These are phyloP conservation scores for Pyrenochaeta sp. DNA, from an alignment of 2,329 filamentous ascomycete species.

Conservation along the genomic window DNA sequence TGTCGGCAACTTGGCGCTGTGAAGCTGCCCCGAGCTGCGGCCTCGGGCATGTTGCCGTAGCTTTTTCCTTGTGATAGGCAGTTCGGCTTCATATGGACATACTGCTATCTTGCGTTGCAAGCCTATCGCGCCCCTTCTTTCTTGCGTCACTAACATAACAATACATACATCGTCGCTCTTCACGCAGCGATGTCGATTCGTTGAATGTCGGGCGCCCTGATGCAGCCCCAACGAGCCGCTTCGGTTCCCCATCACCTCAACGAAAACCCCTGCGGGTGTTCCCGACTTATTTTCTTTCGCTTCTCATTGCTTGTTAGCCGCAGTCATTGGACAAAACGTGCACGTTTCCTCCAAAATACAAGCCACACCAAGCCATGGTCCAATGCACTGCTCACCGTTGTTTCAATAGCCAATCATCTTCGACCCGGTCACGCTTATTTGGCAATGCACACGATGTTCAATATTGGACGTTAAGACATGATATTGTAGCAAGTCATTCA, in stretches of 20 bases:
- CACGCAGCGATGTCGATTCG: background rate
- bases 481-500: slow-evolving; percentile 35
- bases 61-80: background rate
- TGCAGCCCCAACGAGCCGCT: slow-evolving; percentile 19
- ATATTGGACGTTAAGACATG: slow-evolving; percentile 30
- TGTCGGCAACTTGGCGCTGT: slow-evolving; percentile 6
- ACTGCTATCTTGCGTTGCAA: background rate
- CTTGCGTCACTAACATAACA: background rate
- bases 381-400: background rate
- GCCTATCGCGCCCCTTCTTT: background rate
- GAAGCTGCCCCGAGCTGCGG: background rate
- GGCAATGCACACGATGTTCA: too few relatives aligned
- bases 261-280: slow-evolving; percentile 8
- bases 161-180: background rate
- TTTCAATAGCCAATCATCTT: background rate
- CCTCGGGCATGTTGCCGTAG: background rate
- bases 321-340: background rate
- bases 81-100: background rate
- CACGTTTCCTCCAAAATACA: background rate
- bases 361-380: background rate
- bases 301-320: slow-evolving; percentile 6
- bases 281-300: slow-evolving; percentile 16
- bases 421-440: too few relatives aligned
- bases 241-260: slow-evolving; percentile 31
- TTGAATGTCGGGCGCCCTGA: slow-evolving; percentile 10